Conservation (phyloP, 345 rosid species). For the Citrus mangshanensis region DNA sequence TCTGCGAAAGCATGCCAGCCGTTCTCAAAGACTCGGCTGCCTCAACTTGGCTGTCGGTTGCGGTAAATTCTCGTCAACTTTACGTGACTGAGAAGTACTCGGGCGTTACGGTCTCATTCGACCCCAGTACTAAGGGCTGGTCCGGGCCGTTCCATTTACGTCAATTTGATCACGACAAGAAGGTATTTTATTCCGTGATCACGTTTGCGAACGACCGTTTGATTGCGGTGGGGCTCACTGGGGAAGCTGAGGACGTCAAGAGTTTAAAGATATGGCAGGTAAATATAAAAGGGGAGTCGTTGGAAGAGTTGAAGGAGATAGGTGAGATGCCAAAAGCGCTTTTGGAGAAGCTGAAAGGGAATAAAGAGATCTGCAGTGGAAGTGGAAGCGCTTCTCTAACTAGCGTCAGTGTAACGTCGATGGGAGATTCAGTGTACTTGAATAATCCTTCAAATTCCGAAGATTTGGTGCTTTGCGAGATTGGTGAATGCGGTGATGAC, state of each 20-base stretch:
- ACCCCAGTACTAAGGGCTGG: constrained; percentile 54
- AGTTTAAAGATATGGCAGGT: constrained; percentile 57
- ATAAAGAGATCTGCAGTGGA: no score
- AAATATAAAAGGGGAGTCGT: constrained; percentile 11
- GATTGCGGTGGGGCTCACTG: constrained; percentile 45
- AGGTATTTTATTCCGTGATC: constrained; percentile 28
- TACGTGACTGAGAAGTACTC: constrained; percentile 54
- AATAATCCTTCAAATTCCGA: constrained; percentile 19
- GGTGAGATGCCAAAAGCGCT: constrained; percentile 51
- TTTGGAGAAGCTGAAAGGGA: constrained; percentile 36
- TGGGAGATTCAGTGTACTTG: constrained; percentile 38
- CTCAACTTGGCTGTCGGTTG: constrained; percentile 60
- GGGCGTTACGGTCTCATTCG: constrained; percentile 44
- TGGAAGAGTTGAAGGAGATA: constrained; percentile 27
- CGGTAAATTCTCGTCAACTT: constrained; percentile 33
- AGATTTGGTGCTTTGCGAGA: constrained; percentile 45
- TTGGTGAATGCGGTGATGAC: constrained; percentile 20
- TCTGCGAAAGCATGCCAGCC: constrained; percentile 56
- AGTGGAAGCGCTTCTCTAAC: no score
- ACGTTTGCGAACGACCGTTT: constrained; percentile 34
- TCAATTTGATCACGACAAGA: constrained; percentile 8
- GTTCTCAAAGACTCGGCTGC: constrained; percentile 48
- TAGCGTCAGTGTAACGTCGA: constrained; percentile 22
- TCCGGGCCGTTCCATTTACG: constrained; percentile 41
- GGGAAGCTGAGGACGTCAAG: constrained; percentile 24